A percentile compares a stretch with the other conserved stretches of the same genome.
phyloP scores from a whole-genome alignment of 495 filamentous ascomycete species.

The Tuber umbilicatum region DNA sequence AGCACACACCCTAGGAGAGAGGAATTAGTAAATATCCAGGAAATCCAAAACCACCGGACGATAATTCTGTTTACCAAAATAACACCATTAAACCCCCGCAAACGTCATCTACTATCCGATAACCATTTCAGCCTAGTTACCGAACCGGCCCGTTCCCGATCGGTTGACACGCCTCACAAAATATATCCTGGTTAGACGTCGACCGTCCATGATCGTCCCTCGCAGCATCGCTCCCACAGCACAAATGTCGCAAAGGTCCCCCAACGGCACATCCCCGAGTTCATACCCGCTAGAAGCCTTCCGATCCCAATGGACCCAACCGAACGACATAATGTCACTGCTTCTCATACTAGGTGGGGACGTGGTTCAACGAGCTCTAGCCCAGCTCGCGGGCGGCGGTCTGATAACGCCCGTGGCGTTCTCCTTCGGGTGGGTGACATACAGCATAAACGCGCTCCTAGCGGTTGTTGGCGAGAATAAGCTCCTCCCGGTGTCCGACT shows the following conservation, averaged over 20 bases:
- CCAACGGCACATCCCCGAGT: neutral
- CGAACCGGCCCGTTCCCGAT: neutral
- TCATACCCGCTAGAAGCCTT: neutral
- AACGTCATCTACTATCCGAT: neutral
- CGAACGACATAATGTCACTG: conserved; percentile 45
- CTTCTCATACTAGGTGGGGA: conserved; percentile 51
- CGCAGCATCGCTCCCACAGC: neutral
- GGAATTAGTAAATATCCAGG: neutral
- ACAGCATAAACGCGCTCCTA: conserved; percentile 22
- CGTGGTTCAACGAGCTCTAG: conserved; percentile 48
- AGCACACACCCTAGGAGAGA: neutral
- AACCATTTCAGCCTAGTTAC: neutral
- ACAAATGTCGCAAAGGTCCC: neutral
- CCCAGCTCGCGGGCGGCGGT: conserved; percentile 44
- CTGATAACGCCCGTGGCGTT: conserved; percentile 49
- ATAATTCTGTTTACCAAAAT: neutral
- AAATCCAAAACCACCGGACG: neutral
- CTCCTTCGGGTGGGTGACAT: conserved; percentile 47
- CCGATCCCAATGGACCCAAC: conserved; percentile 41
- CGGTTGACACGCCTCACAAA: neutral
- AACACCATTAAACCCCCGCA: neutral
- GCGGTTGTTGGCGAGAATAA: conserved; percentile 47
- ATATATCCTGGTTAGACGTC: neutral
- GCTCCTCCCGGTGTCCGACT: conserved; percentile 47
- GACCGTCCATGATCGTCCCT: neutral